Evolutionary conservation across 73 alveolate genomes (phyloP).

Genomic region (Paramecium biaurelia): DNA sequence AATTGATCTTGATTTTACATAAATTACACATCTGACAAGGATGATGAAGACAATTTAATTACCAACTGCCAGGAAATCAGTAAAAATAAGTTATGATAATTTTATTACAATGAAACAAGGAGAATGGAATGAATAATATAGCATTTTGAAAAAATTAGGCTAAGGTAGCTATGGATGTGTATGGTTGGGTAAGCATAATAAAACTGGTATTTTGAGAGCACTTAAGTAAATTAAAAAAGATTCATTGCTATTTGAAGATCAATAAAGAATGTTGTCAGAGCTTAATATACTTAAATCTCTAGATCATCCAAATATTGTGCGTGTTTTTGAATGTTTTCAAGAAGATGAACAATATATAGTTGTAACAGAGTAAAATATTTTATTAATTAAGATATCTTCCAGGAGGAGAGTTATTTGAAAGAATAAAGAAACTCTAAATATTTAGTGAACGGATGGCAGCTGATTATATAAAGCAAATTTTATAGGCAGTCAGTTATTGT

Average conservation of each 20-base stretch:
- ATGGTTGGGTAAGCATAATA: conserved; percentile 83
- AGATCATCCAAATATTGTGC: conserved; percentile 73
- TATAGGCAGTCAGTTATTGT: conserved; percentile 76
- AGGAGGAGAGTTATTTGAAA: conserved; percentile 83
- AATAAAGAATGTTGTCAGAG: conserved; percentile 44
- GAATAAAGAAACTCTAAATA: conserved; percentile 60
- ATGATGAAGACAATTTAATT: neutral
- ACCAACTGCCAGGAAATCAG: neutral
- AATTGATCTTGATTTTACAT: neutral
- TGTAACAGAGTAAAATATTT: conserved; percentile 58
- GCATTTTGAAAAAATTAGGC: neutral
- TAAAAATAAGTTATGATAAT: neutral
- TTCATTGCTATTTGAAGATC: conserved; percentile 11
- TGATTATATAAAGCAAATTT: conserved; percentile 69
- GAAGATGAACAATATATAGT: conserved; percentile 55
- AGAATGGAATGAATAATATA: neutral
- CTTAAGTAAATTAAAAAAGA: neutral
- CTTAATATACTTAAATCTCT: neutral
- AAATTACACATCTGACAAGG: neutral
- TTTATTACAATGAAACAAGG: conserved; percentile 31
- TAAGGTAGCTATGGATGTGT: conserved; percentile 81
- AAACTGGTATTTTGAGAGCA: conserved; percentile 59
- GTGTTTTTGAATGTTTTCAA: conserved; percentile 63
- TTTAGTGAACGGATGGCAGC: conserved; percentile 80
- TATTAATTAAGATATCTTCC: neutral